These are phyloP conservation scores for Pyrenochaeta sp. DNA, from an alignment of 2,329 filamentous ascomycete species.

Conservation along the genomic window DNA sequence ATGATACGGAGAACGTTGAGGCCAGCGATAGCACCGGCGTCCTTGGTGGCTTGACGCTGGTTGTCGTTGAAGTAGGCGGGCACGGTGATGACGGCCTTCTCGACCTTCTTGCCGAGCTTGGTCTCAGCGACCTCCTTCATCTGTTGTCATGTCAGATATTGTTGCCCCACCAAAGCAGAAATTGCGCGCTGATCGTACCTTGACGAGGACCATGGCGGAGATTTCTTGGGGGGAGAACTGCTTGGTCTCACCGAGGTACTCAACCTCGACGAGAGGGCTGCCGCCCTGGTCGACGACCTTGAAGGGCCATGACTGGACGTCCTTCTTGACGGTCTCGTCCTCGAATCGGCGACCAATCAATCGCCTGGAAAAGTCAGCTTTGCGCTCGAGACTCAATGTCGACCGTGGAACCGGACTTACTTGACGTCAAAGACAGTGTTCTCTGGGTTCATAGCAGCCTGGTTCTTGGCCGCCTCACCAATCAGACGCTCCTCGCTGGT, in stretches of 20 bases:
- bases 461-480: constrained; percentile 99
- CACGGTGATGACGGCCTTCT: constrained; percentile 98
- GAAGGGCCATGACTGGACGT: constrained; percentile 99
- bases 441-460: constrained; percentile 98
- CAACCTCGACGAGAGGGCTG: constrained; percentile 90
- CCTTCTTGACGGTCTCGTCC: constrained; percentile 97
- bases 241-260: constrained; percentile 95
- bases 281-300: constrained; percentile 91
- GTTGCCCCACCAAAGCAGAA: constrained; percentile 1
- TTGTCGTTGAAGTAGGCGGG: constrained; percentile 99
- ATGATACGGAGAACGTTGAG: constrained; percentile 99
- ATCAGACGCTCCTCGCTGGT: constrained; percentile 98
- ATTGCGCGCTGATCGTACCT: constrained; percentile 65
- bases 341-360: constrained; percentile 96
- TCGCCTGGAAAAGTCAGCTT: constrained; percentile 69
- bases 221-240: constrained; percentile 98
- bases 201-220: constrained; percentile 97
- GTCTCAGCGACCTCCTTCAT: constrained; percentile 99
- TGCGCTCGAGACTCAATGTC: not conserved
- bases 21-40: constrained; percentile 95
- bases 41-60: constrained; percentile 99
- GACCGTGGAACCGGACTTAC: constrained; percentile 62
- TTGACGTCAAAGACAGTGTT: constrained; percentile 99
- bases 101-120: constrained; percentile 98
- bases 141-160: constrained; percentile 59